Conservation (phyloP, 305 asterid genomes). For the Fraxinus angustifolia region DNA sequence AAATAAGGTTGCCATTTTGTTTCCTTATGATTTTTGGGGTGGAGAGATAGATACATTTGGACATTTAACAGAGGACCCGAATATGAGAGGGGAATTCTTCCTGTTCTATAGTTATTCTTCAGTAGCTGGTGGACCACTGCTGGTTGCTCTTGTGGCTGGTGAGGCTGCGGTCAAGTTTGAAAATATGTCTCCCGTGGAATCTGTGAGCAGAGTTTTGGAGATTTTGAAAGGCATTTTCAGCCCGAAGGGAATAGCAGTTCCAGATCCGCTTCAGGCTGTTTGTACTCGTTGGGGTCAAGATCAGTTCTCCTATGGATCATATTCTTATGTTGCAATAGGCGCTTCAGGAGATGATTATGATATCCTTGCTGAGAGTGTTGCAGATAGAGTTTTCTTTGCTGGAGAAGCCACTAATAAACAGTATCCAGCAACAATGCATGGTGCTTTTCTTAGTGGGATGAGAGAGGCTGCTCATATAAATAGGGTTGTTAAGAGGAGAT, state of each 20-base stretch:
- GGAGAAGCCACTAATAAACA: constrained; percentile 93
- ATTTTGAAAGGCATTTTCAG: constrained; percentile 83
- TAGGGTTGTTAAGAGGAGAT: constrained; percentile 55
- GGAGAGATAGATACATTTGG: constrained; percentile 97
- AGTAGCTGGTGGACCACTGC: constrained; percentile 95
- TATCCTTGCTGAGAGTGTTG: constrained; percentile 78
- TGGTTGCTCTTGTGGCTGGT: constrained; percentile 93
- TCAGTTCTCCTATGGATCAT: constrained; percentile 74
- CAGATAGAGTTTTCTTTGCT: constrained; percentile 74
- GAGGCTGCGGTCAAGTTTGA: constrained; percentile 90
- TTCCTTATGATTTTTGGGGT: constrained; percentile 97
- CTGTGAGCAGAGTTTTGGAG: constrained; percentile 72
- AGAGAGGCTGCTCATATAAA: constrained; percentile 90
- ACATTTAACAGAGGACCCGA: constrained; percentile 78
- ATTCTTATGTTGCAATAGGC: constrained; percentile 89
- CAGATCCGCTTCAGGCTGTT: constrained; percentile 81
- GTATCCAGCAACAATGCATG: constrained; percentile 98
- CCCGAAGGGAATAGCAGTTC: constrained; percentile 95
- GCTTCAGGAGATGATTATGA: constrained; percentile 96
- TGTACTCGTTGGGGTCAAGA: constrained; percentile 99
- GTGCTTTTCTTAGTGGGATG: constrained; percentile 95
- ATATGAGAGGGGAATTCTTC: constrained; percentile 89
- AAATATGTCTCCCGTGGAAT: constrained; percentile 67
- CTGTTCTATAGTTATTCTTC: constrained; percentile 84
- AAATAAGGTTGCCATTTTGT: constrained; percentile 87